Base-by-base conservation (phyloP, 1,284 basidiomycete genomes). In the Xerocomus amazonicus region DNA sequence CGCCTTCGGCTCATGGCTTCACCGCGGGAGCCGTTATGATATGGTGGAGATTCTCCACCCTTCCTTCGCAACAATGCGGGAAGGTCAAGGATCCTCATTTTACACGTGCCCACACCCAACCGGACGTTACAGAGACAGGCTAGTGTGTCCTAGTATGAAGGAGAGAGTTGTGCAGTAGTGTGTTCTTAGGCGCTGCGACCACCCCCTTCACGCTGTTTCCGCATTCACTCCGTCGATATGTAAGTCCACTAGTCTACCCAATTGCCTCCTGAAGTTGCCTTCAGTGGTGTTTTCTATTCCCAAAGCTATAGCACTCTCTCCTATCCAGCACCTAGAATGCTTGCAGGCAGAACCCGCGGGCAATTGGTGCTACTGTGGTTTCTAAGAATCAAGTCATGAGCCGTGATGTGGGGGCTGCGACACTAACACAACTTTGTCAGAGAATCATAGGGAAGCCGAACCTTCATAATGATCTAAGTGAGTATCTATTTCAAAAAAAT, bases 41-140 rank as follows among this genome's bases (percentile, higher is more conserved):
- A 47, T 54, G 59, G 42, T 52, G 44, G 47, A 27, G 59, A 65
- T 62, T 61, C 62, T 56, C 59, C 60, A 56, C 23, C 19, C 62
- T 65, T 61, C 60, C 43, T 51, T 63, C 51, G 48, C 47, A 62
- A 41, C 50, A 51, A 51, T 48, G 52, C 47, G 48, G 28, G 62
- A 62, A 56, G 41, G 26, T 26, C 35, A 52, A 48, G 43, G 61
- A 60, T 56, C 58, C 55, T 41, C 50, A 17, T 47, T 38, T 32
- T 44, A 51, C 56, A 61, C 58, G 60, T 60, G 55, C 46, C 48
- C 43, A 48, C 43, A 19, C 28, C 29, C 43, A 17, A 45, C 43
- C 16, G 19, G 19, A 23, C 19, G 19, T 2, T 23, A 23, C 4
- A 23, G 19, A 23, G 19, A 23, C 19, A 23, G 4, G 19, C 19